A percentile compares a stretch with the other conserved stretches of the same genome.
Conservation (phyloP, 768 basidiomycete genomes). For the Royoungia palumana region DNA sequence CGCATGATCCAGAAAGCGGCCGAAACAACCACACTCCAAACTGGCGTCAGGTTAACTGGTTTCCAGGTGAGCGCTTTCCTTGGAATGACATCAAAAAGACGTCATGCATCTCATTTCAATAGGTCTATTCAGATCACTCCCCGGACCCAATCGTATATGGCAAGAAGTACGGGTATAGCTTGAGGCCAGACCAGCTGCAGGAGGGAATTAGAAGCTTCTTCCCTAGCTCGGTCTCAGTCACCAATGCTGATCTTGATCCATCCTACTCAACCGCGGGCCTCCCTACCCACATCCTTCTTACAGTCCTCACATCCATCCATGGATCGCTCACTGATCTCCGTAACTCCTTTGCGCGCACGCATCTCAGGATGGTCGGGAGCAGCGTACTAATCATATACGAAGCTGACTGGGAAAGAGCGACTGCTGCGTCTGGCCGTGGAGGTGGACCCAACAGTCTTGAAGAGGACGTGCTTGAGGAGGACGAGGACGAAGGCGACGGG, state of each 20-base stretch:
- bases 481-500: slow-evolving; percentile 40
- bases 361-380: slow-evolving; percentile 79
- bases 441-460: slow-evolving; percentile 16
- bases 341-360: slow-evolving; percentile 45
- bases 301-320: slow-evolving; percentile 55
- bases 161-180: slow-evolving; percentile 75
- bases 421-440: slow-evolving; percentile 35
- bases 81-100: background rate
- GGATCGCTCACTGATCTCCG: slow-evolving; percentile 51
- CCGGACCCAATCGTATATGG: slow-evolving; percentile 58
- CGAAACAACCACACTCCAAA: slow-evolving; percentile 67
- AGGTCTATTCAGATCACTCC: slow-evolving; percentile 73
- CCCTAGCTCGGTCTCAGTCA: slow-evolving; percentile 41
- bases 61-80: slow-evolving; percentile 71
- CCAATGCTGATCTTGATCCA: slow-evolving; percentile 6
- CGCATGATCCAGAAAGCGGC: slow-evolving; percentile 73
- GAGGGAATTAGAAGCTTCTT: slow-evolving; percentile 81
- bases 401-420: slow-evolving; percentile 46
- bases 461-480: slow-evolving; percentile 31
- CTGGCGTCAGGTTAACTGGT: slow-evolving; percentile 82
- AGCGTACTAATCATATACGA: slow-evolving; percentile 84
- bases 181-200: slow-evolving; percentile 65
- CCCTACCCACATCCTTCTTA: slow-evolving; percentile 49
- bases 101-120: background rate
- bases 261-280: slow-evolving; percentile 43